Conservation (phyloP, 2,329 filamentous ascomycete genomes). For the Penicillium brasilianum region DNA sequence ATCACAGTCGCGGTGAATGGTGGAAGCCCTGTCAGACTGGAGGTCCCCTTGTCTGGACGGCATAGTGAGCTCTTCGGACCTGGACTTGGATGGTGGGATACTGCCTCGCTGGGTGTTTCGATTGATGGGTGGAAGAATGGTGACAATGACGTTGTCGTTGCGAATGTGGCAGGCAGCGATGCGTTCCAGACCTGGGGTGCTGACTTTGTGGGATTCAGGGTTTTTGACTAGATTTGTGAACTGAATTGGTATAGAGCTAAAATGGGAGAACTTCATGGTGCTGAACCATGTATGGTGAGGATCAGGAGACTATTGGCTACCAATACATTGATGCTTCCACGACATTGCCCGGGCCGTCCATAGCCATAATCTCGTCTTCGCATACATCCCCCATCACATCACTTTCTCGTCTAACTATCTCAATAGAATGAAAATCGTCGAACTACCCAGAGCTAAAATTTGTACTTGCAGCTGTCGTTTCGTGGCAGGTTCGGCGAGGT, state of each 20-base stretch:
- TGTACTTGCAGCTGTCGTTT: no score
- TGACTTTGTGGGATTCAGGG: constrained; percentile 44
- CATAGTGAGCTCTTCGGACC: constrained; percentile 45
- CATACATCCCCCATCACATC: no score
- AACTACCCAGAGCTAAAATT: no score
- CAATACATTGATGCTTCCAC: no score
- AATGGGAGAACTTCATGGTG: no score
- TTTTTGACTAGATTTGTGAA: constrained; percentile 30
- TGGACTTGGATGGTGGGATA: constrained; percentile 59
- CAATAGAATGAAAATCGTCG: no score
- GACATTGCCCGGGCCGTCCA: no score
- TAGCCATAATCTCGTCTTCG: no score
- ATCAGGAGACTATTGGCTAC: no score
- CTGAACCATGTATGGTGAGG: no score
- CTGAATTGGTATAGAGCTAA: neutral
- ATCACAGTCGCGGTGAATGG: constrained; percentile 58
- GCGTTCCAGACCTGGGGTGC: constrained; percentile 37
- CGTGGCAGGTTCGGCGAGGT: no score
- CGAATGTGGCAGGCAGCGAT: constrained; percentile 37
- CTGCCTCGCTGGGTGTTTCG: constrained; percentile 52
- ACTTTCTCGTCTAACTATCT: no score
- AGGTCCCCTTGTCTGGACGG: constrained; percentile 53
- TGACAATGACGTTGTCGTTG: constrained; percentile 43
- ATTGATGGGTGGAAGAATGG: constrained; percentile 54
- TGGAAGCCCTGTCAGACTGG: constrained; percentile 50